phyloP scores from a whole-genome alignment of 176 grass and related monocot species.

The Coix lacrymajobi region DNA sequence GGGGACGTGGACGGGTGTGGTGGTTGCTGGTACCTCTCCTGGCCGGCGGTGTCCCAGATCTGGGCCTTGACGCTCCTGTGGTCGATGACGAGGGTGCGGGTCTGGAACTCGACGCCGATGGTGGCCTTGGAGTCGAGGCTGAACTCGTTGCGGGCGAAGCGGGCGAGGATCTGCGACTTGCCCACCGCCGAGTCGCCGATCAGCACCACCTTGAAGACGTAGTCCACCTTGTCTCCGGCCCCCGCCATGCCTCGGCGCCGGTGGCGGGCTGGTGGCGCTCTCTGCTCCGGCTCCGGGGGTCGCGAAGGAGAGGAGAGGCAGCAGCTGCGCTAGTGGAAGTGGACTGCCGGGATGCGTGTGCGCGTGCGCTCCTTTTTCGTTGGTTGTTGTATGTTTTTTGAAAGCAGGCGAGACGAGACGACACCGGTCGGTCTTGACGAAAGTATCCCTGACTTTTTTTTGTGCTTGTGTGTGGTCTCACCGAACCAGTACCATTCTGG shows the following conservation, averaged over 20 bases:
- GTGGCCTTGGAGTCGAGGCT: slow-evolving; percentile 97
- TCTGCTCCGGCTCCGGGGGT: not conserved
- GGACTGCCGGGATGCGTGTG: not conserved
- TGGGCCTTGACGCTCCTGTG: slow-evolving; percentile 57
- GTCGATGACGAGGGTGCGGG: slow-evolving; percentile 55
- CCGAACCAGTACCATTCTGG: too few species aligned
- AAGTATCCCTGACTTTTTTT: not conserved
- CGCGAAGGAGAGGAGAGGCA: not conserved
- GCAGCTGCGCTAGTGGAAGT: not conserved
- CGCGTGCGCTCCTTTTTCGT: not conserved
- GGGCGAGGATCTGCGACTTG: slow-evolving; percentile 58
- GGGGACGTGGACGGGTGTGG: not conserved
- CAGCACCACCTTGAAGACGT: slow-evolving; percentile 64
- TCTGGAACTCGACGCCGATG: slow-evolving; percentile 93
- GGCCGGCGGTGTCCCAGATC: slow-evolving; percentile 81
- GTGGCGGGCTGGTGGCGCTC: not conserved
- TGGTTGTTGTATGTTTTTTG: not conserved
- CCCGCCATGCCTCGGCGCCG: slow-evolving; percentile 1
- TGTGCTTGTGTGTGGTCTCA: too few species aligned
- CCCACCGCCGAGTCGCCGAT: slow-evolving; percentile 62
- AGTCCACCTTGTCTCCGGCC: slow-evolving; percentile 44
- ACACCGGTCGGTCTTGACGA: not conserved
- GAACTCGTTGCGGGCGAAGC: slow-evolving; percentile 78
- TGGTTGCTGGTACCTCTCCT: slow-evolving; percentile 40
- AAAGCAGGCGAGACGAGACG: slow-evolving; percentile 3